Conservation (phyloP, 2,329 filamentous ascomycete genomes). For the Beauveria varroae region DNA sequence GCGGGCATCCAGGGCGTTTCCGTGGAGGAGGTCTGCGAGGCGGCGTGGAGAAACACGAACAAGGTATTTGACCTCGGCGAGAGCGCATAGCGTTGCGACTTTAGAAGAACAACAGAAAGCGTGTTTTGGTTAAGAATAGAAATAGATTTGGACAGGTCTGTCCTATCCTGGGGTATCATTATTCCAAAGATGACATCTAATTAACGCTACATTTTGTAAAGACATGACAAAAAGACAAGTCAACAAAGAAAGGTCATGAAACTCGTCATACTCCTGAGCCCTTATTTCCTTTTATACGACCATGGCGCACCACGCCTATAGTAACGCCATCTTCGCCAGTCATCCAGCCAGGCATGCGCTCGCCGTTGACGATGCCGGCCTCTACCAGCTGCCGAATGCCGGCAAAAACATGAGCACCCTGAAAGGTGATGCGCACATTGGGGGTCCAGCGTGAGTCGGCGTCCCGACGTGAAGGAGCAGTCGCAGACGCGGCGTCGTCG, state of each 20-base stretch:
- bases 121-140: background rate
- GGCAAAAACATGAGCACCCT: constrained; percentile 71
- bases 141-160: constrained; percentile 11
- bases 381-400: constrained; percentile 74
- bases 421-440: constrained; percentile 56
- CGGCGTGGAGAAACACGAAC: constrained; percentile 75
- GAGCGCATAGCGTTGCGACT: constrained; percentile 18
- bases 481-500: background rate
- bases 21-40: constrained; percentile 78
- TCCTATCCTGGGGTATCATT: constrained; percentile 8
- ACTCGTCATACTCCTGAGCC: constrained; percentile 42
- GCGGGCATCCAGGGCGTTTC: constrained; percentile 75
- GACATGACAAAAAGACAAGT: background rate
- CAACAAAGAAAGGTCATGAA: background rate
- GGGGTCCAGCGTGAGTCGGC: constrained; percentile 24
- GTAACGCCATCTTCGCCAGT: constrained; percentile 80
- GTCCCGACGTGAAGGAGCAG: background rate
- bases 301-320: constrained; percentile 58
- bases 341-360: constrained; percentile 83
- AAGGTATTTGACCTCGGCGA: constrained; percentile 69
- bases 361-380: constrained; percentile 64
- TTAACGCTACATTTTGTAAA: background rate
- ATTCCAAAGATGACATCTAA: constrained; percentile 5
- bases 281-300: constrained; percentile 54
- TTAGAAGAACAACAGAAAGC: background rate